These are phyloP conservation scores for Trichoderma pleuroti DNA, from an alignment of 2,329 filamentous ascomycete genomes.

Conservation along the genomic window DNA sequence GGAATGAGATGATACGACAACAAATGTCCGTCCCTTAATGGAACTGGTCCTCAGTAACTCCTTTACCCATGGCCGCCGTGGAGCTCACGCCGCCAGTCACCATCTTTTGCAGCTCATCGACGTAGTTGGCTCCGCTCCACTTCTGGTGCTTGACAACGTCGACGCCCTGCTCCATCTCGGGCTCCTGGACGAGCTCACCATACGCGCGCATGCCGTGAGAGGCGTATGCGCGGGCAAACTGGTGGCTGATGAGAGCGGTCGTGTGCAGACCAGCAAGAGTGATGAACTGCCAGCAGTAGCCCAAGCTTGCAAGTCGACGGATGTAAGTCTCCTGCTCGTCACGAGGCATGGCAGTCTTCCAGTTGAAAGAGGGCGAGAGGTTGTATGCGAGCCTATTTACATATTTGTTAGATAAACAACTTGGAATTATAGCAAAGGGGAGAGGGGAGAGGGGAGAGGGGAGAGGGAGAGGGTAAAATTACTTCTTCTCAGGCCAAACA, in stretches of 20 bases:
- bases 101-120: constrained; percentile 95
- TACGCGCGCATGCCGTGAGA: constrained; percentile 91
- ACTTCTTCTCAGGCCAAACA: constrained; percentile 96
- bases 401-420: constrained; percentile 19
- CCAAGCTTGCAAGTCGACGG: constrained; percentile 75
- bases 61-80: constrained; percentile 94
- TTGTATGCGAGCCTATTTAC: constrained; percentile 81
- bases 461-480: constrained; percentile 35
- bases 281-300: constrained; percentile 99
- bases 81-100: constrained; percentile 87
- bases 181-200: constrained; percentile 95
- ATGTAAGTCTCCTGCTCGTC: constrained; percentile 98
- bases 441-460: neutral
- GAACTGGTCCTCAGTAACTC: constrained; percentile 98
- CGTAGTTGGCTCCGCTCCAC: constrained; percentile 93
- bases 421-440: neutral
- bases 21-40: constrained; percentile 15
- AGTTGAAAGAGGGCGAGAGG: constrained; percentile 98
- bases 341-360: constrained; percentile 93
- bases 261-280: constrained; percentile 97
- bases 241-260: constrained; percentile 85
- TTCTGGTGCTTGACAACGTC: constrained; percentile 99
- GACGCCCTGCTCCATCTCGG: constrained; percentile 84
- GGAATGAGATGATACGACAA: neutral
- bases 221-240: constrained; percentile 80